phyloP scores from a whole-genome alignment of 169 alveolate genomes.

The Plasmodium coatneyi region DNA sequence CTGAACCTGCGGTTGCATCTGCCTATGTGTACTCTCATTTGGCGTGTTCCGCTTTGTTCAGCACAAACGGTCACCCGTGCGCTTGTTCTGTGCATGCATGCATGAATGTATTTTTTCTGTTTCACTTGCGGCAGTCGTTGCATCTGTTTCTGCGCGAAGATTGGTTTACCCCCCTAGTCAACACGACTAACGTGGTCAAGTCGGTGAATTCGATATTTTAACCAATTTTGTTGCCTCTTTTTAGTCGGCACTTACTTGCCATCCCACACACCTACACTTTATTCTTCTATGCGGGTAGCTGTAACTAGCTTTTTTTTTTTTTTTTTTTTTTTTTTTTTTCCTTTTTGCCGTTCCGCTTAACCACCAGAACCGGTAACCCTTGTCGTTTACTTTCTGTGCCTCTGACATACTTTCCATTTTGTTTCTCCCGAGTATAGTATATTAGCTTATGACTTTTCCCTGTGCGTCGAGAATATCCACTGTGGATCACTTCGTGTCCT shows the following conservation, averaged over 20 bases:
- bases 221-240: not conserved
- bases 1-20: not conserved
- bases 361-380: not conserved
- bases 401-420: not conserved
- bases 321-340: not conserved
- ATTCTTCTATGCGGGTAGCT: not conserved
- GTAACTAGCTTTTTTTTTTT: not conserved
- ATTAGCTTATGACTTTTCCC: not conserved
- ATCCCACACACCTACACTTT: not conserved
- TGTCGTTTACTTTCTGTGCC: not conserved
- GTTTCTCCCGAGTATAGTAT: not conserved
- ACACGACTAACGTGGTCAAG: not conserved
- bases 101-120: not conserved
- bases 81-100: conserved; percentile 1
- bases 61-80: not conserved
- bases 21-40: not conserved
- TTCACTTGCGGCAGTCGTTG: not conserved
- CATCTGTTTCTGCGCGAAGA: not conserved
- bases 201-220: not conserved
- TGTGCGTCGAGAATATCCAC: not conserved
- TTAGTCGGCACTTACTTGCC: not conserved
- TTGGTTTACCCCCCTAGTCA: not conserved
- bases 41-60: not conserved
- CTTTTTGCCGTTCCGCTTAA: not conserved
- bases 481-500: not conserved